Base-by-base conservation (phyloP, 257 asterid species). In the Nicotiana otophora region DNA sequence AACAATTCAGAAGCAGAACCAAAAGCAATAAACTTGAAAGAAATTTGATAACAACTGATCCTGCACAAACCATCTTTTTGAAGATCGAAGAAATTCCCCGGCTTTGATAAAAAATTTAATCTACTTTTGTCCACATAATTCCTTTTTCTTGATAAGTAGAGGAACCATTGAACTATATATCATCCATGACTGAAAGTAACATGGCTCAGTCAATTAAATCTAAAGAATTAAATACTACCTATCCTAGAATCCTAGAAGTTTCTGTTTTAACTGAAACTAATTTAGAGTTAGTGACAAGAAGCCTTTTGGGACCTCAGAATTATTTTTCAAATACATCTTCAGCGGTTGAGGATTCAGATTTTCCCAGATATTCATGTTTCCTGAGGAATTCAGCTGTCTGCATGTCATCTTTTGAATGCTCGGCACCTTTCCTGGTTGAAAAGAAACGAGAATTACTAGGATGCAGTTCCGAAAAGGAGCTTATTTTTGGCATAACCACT, bases 371-470 rank as follows among this genome's bases (percentile, higher is more conserved):
- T 85, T 78, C 57, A 20, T 76, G 87, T 84, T 86, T 76, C 65
- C 57, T 23, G 86, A 84, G 77, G 90, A 82, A 20, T 82, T 39
- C 54, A 85, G 78, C 84, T 85, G 81, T 88, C 84, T 53, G 83
- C 81, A 30, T 81, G 82, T 84, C 85, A 69, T 84, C 85, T 83
- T 87, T 87, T 87, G 88, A 68, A 69, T 78, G 78, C 80, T 23
- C 26, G 26, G 88, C 90, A 89, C 79, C 70, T 85, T 89, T 74
- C 89, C 98, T 95, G 84, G 76, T 70, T 89, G 91, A 83, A 62
- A 19, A 82, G 54, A 66, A 55, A 80, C 61, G 42, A 48, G 10
- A 62, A 28, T 81, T 54, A 58, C 58, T 34, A 36, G 66, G 48
- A 68, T 81, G 80, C 46, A 65, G 30, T 30, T 16, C 64, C 58